A percentile compares a stretch with the other conserved stretches of the same genome.
These are phyloP conservation scores for Orbilia ellipsospora DNA, from an alignment of 2,329 filamentous ascomycete species.

Conservation along the genomic window DNA sequence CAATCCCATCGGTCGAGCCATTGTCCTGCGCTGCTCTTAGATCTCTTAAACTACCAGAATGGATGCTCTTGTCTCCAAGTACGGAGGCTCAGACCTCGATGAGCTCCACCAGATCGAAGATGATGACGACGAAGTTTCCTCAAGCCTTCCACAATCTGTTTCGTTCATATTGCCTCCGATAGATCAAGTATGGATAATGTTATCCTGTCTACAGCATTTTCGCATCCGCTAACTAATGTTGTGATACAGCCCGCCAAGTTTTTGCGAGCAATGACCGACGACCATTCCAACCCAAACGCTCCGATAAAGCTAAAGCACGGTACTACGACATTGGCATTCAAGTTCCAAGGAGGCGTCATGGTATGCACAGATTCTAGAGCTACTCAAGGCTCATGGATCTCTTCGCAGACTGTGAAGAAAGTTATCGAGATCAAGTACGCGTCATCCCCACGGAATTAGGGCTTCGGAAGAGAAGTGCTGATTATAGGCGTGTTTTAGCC, in stretches of 20 bases:
- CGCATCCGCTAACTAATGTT: conserved; percentile 28
- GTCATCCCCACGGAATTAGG: conserved; percentile 14
- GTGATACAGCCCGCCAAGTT: conserved; percentile 80
- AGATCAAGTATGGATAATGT: conserved; percentile 73
- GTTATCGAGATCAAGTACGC: conserved; percentile 98
- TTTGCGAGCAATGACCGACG: conserved; percentile 96
- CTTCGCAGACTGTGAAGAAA: conserved; percentile 99
- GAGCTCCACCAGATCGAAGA: conserved; percentile 66
- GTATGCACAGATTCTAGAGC: conserved; percentile 97
- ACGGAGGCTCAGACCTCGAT: conserved; percentile 82
- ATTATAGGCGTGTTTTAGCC: conserved; percentile 29
- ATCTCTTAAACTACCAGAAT: conserved; percentile 66
- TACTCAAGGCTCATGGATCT: conserved; percentile 98
- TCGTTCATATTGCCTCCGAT: conserved; percentile 96
- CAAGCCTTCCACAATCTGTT: conserved; percentile 80
- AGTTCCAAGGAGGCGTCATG: conserved; percentile 98
- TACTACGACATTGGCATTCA: conserved; percentile 96
- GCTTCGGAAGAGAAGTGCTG: conserved; percentile 16
- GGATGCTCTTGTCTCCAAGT: conserved; percentile 92
- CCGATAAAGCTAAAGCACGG: conserved; percentile 99
- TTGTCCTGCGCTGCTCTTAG: neutral
- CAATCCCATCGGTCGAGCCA: conserved; percentile 7
- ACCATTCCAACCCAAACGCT: conserved; percentile 94
- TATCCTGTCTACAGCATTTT: conserved; percentile 1
- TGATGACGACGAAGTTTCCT: conserved; percentile 76